phyloP scores from a whole-genome alignment of 352 stramenopile genomes.

The Globisporangium megalacanthum region DNA sequence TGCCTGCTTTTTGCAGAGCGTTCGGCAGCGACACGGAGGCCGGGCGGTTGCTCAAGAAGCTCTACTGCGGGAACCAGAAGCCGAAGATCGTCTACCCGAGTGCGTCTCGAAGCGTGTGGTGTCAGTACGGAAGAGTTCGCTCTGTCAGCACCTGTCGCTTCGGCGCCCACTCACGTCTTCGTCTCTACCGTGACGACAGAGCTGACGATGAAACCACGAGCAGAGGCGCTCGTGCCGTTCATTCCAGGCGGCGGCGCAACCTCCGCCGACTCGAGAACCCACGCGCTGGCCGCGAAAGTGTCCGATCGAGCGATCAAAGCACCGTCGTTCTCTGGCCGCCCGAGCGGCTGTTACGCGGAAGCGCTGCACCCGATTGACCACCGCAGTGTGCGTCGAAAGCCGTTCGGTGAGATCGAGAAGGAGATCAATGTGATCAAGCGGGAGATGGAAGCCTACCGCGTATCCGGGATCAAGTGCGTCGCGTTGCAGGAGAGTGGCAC shows the following conservation, averaged over 20 bases:
- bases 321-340: slow-evolving; percentile 27
- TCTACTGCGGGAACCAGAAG: slow-evolving; percentile 66
- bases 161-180: neutral
- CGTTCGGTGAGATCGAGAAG: slow-evolving; percentile 70
- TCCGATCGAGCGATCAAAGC: slow-evolving; percentile 61
- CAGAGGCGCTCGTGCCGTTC: slow-evolving; percentile 37
- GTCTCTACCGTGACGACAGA: slow-evolving; percentile 21
- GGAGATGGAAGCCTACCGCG: slow-evolving; percentile 61
- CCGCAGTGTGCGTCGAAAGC: slow-evolving; percentile 41
- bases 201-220: slow-evolving; percentile 37
- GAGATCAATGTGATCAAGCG: slow-evolving; percentile 65
- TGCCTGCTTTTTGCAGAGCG: slow-evolving; percentile 20
- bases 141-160: neutral
- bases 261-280: slow-evolving; percentile 40
- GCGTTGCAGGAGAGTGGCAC: neutral
- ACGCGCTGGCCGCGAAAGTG: slow-evolving; percentile 38
- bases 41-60: slow-evolving; percentile 61
- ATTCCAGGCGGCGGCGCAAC: slow-evolving; percentile 45
- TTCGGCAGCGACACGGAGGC: slow-evolving; percentile 77
- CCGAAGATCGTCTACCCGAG: slow-evolving; percentile 69
- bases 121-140: too few species aligned
- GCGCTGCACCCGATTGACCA: slow-evolving; percentile 59
- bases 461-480: slow-evolving; percentile 42
- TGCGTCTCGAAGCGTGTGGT: slow-evolving; percentile 16
- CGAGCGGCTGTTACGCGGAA: slow-evolving; percentile 17